These are phyloP conservation scores for Sporobolomyces phaffii DNA, from an alignment of 768 basidiomycete genomes.

Conservation along the genomic window DNA sequence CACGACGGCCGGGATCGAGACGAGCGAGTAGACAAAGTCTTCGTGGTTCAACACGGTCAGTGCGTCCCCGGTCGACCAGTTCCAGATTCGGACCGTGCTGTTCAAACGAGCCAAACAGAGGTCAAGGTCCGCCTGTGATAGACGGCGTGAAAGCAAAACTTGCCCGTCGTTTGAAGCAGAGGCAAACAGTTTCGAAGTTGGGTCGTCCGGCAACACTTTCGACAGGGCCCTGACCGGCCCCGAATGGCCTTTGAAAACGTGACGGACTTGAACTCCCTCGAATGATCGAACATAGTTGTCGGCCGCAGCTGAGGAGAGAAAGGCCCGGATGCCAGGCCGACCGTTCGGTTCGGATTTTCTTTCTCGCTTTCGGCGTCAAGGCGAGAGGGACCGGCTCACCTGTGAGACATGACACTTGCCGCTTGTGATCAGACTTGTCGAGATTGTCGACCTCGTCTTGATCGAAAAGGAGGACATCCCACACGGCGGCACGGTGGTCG, in stretches of 20 bases:
- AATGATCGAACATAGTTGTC: conserved; percentile 80
- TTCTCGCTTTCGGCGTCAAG: not conserved
- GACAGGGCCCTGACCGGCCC: conserved; percentile 80
- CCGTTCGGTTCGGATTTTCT: too few species aligned
- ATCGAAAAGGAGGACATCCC: conserved; percentile 72
- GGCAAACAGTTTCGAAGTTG: conserved; percentile 61
- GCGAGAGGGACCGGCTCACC: too few species aligned
- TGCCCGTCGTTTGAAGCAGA: conserved; percentile 92
- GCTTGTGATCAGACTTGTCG: too few species aligned
- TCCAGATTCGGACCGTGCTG: conserved; percentile 89
- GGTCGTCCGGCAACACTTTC: conserved; percentile 63
- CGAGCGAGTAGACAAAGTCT: conserved; percentile 87
- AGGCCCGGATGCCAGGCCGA: too few species aligned
- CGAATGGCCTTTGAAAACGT: conserved; percentile 74
- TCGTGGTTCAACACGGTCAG: conserved; percentile 77
- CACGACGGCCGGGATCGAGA: conserved; percentile 54
- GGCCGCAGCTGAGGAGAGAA: conserved; percentile 65
- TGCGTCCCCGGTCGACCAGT: conserved; percentile 51
- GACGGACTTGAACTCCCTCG: conserved; percentile 52
- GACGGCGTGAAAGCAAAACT: conserved; percentile 21
- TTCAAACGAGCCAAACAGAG: not conserved
- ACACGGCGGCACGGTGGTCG: conserved; percentile 84
- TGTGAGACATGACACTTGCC: too few species aligned
- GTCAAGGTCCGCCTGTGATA: not conserved
- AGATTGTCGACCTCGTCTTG: conserved; percentile 44